Base-by-base conservation (phyloP, 2,329 filamentous ascomycete genomes). In the Aureobasidium uvarum region DNA sequence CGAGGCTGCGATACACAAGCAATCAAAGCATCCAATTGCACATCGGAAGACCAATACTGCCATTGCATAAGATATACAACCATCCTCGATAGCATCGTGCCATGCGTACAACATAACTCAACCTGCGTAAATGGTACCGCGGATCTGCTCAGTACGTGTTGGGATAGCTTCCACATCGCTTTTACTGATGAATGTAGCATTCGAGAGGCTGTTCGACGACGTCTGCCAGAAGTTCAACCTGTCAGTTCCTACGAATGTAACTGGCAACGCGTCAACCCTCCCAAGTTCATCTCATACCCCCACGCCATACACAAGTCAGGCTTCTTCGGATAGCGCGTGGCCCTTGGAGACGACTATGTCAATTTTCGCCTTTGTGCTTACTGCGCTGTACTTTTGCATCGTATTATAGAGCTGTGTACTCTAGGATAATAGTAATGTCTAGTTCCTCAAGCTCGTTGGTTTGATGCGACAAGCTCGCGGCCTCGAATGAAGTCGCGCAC, bases 221-320 rank as follows among this genome's bases (percentile, higher is more conserved):
- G 48, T 65, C 28, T 65, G 45, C 13, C 23, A 65, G 23, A 39
- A 65, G 28, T 50, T 65, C 52, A 64, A 67, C 33, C 16, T 65
- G 5, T 60, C 62, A 3, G n/a, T 65, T 14, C 52, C 62, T 16
- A 59, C 56, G 20, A 64, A 67, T 36, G 48, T 46, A 10, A 59
- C 54, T 68, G 62, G 25, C 66, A 63, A 63, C 20, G 2, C 33
- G 31, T 51, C 60, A 14, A 23, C 48, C 20, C 3, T 28, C 5
- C 38, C 60, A 18, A 25, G 20, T 25, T 38, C 33, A 54, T 54
- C 33, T 3, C 39, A 10, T 36, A 25, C 33, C 16, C 45, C 60
- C 13, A 18, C 39, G 13, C 48, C 60, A 3, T 63, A 63, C n/a
- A 63, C 28, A 2, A 54, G 60, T 46, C 48, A 10, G 18, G 48